phyloP scores from a whole-genome alignment of 129 eudicot species.

The Escallonia rubra region DNA sequence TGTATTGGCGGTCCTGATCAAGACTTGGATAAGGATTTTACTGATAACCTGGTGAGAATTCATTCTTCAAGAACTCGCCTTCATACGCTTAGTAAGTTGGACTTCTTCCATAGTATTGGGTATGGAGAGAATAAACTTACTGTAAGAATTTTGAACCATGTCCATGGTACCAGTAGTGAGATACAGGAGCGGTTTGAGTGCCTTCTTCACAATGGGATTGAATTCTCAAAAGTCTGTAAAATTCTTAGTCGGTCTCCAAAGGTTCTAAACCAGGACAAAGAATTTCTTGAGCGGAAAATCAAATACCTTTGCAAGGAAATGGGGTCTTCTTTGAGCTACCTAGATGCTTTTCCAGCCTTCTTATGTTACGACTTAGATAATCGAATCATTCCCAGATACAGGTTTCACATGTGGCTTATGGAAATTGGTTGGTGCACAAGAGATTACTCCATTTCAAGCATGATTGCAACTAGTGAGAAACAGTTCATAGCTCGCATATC shows the following conservation, averaged over 20 bases:
- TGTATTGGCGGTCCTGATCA: constrained; percentile 24
- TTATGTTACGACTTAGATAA: constrained; percentile 60
- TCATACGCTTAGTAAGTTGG: constrained; percentile 38
- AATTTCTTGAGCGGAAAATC: constrained; percentile 36
- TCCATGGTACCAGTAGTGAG: constrained; percentile 37
- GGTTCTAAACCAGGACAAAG: constrained; percentile 52
- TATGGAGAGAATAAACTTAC: constrained; percentile 57
- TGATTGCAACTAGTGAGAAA: constrained; percentile 59
- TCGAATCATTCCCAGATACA: constrained; percentile 66
- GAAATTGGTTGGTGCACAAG: constrained; percentile 45
- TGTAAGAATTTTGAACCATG: constrained; percentile 25
- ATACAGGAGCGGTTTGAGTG: constrained; percentile 51
- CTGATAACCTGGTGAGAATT: constrained; percentile 28
- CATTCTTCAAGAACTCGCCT: constrained; percentile 20
- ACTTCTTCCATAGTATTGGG: constrained; percentile 64
- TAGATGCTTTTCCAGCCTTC: constrained; percentile 58
- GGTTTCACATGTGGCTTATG: constrained; percentile 60
- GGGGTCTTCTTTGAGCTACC: constrained; percentile 42
- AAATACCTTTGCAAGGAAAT: constrained; percentile 45
- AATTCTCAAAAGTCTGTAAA: constrained; percentile 56
- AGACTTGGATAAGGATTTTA: constrained; percentile 40
- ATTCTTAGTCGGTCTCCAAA: constrained; percentile 44
- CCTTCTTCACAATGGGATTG: constrained; percentile 49
- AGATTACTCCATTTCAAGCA: constrained; percentile 48
- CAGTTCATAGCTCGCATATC: constrained; percentile 42